Base-by-base conservation (phyloP, 1,139 yeast genomes). In the Casaregolazyma lundiana region DNA sequence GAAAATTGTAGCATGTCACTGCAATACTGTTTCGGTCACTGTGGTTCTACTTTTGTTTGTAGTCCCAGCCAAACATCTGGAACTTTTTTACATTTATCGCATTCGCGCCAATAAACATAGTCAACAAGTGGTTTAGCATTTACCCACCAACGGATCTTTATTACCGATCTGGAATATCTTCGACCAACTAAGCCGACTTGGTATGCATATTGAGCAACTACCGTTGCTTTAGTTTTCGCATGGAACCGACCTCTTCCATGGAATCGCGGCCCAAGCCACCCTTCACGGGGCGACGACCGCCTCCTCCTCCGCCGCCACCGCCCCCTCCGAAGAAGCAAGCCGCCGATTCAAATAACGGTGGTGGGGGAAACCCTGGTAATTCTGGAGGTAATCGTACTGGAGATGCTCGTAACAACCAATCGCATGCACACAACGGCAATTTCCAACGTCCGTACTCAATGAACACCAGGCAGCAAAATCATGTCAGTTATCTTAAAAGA, bases 261-360 rank as follows among this genome's bases (percentile, higher is more conserved):
- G 15, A 26, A 26, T 7, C 32, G 13, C 32, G 32, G 32, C 11
- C 32, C 32, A 26, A 26, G 11, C 32, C 32, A 26, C 11, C 11
- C 11, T 11, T 15, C 2, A 11, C 32, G 7, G 29, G 29, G n/a
- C 29, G n/a, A 7, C 32, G 32, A 7, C 32, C 32, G 15, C 32
- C 32, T 7, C 15, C 13, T 11, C 32, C 32, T 26, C 32, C 32
- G 32, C 32, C 32, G 29, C 29, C 29, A 7, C 29, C 29, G 2
- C 32, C 32, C 15, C 32, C 32, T 26, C 32, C 32, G 15, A 26
- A 26, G 32, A 26, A n/a, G 32, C 29, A 24, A 24, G 29, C 29
- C 3, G 15, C 4, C 6, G 32, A 26, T 26, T 26, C 32, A 26
- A 26, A 11, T 26, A 26, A 26, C n/a, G n/a, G n/a, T n/a, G n/a